Base-by-base conservation (phyloP, 2,329 filamentous ascomycete species). In the Penicillium sp. region DNA sequence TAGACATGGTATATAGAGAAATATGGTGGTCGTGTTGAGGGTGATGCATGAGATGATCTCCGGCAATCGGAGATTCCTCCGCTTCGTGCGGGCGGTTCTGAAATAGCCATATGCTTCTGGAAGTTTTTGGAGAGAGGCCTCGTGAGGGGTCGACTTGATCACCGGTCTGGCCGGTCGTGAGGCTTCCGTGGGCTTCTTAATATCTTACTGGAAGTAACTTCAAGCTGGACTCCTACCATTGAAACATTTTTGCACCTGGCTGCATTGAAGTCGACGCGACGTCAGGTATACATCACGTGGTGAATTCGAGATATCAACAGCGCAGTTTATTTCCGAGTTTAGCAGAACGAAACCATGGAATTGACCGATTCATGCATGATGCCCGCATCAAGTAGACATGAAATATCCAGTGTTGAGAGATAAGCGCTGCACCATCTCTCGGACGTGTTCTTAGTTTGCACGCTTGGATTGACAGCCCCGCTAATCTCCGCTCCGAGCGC, bases 401-500 rank as follows among this genome's bases (percentile, higher is more conserved):
- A 31, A 31, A 31, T 31, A 31, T 7, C 7, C n/a, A 20, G 17
- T 49, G 15, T 11, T 17, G n/a, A 20, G 47, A 35, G 15, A 1
- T 31, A 28, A 28, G 15, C 28, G 43, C 14, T 8, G 7, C 22
- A n/a, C 5, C 10, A 3, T 4, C 25, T 31, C 25, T n/a, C 15
- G 3, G 31, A 14, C 25, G 43, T 8, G 22, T 47, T 28, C 25
- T 20, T 20, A 12, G 39, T 22, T 4, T 10, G 17, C 17, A 22
- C n/a, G 39, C 42, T 3, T 6, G 5, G 42, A 56, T 60, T 55
- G 57, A 47, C 58, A 54, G 64, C 57, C 43, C 57, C 54, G 59
- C 60, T 63, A 53, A 66, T 64, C 57, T 66, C 65, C 65, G 65
- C 60, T 60, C 64, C 57, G 63, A 57, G 49, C 20, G 49, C 20